Evolutionary conservation across 805 yeast genomes (phyloP).

Genomic region (Wickerhamiella bombiphila): DNA sequence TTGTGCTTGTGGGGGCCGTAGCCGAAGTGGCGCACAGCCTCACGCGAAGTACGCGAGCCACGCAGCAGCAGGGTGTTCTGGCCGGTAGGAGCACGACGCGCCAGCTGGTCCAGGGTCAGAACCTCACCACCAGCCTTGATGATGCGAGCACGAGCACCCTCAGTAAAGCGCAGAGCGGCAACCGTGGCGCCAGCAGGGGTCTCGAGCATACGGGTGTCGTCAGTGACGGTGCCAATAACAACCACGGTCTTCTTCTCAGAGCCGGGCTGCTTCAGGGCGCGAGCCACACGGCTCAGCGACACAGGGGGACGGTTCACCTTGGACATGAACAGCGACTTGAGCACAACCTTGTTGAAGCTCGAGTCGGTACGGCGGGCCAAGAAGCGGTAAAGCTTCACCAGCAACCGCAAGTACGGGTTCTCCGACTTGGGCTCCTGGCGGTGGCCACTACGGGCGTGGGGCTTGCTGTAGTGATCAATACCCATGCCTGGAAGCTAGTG

Average conservation of each 20-base stretch:
- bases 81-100: constrained; percentile 98
- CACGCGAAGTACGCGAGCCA: constrained; percentile 98
- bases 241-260: constrained; percentile 85
- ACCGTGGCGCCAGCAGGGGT: constrained; percentile 87
- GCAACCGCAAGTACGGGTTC: constrained; percentile 94
- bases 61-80: constrained; percentile 94
- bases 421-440: constrained; percentile 99
- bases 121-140: constrained; percentile 99
- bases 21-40: constrained; percentile 99
- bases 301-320: constrained; percentile 99
- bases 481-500: too few relatives aligned
- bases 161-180: constrained; percentile 99
- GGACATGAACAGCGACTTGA: constrained; percentile 88
- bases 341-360: constrained; percentile 95
- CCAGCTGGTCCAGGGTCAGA: constrained; percentile 97
- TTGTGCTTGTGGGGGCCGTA: constrained; percentile 99
- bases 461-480: constrained; percentile 92
- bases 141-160: constrained; percentile 96
- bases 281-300: constrained; percentile 79
- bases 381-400: constrained; percentile 97
- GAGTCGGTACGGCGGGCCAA: constrained; percentile 98
- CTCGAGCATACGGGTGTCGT: constrained; percentile 84
- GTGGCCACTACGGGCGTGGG: constrained; percentile 91
- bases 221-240: constrained; percentile 98
- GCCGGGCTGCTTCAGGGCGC: constrained; percentile 70